phyloP scores from a whole-genome alignment of 805 yeast genomes.

The Candida berthetii region DNA sequence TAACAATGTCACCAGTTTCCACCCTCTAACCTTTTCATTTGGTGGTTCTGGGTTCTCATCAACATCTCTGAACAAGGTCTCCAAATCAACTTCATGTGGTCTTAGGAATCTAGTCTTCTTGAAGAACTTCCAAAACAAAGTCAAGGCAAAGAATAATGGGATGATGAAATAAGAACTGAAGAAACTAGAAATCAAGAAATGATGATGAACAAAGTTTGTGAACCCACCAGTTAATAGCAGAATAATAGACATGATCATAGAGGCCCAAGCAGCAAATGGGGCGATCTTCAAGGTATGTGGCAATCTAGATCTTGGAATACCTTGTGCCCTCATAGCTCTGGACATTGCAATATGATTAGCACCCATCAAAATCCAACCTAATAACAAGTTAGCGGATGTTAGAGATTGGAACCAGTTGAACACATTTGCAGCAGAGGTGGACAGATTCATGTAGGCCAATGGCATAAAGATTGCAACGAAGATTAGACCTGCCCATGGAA shows the following conservation, averaged over 20 bases:
- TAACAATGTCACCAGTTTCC: constrained; percentile 1
- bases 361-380: constrained; percentile 21
- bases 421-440: constrained; percentile 18
- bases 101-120: constrained; percentile 22
- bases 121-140: constrained; percentile 20
- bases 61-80: constrained; percentile 17
- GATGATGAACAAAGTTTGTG: constrained; percentile 21
- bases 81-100: constrained; percentile 32
- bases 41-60: constrained; percentile 16
- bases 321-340: constrained; percentile 30
- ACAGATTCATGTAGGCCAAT: constrained; percentile 23
- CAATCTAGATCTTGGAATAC: constrained; percentile 22
- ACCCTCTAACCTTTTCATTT: not conserved
- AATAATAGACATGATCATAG: constrained; percentile 14
- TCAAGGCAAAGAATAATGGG: constrained; percentile 20
- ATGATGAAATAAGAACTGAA: constrained; percentile 1
- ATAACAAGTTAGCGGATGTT: constrained; percentile 20
- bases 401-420: constrained; percentile 25
- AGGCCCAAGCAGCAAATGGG: constrained; percentile 20
- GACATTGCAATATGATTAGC: constrained; percentile 19
- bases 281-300: constrained; percentile 22
- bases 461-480: constrained; percentile 20
- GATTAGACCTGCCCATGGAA: constrained; percentile 22
- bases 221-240: constrained; percentile 26
- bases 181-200: constrained; percentile 8